Evolutionary conservation across 495 filamentous ascomycete species (phyloP), one percentile per base, ranked within the genome.

Genomic region (Lichina pygmaea): DNA sequence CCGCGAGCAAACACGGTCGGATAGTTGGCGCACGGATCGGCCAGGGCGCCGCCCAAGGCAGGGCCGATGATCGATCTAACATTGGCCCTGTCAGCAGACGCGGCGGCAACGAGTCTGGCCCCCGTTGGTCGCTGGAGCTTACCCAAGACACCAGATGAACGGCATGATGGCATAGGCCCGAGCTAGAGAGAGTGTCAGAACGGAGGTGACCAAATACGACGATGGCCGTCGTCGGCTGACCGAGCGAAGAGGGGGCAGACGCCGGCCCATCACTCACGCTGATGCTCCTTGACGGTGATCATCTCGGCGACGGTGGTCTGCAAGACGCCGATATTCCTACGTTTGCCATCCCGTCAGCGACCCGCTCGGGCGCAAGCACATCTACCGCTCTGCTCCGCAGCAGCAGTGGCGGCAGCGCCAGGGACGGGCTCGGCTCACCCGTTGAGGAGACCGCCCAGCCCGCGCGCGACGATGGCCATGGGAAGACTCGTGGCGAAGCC

Each of bases 91-190:
- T 36, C 32, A 17, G 31, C 43, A 15, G 24, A 24, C 24, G 24
- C 24, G 24, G 24, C 24, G 24, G 24, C 24, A 24, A 24, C 24
- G 24, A 24, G 24, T 24, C 1, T 32, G 39, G 15, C 46, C 9
- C 33, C n/a, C 15, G n/a, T 9, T 15, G 15, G 24, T n/a, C 12
- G 34, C 15, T 17, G 10, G 34, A 9, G 57, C 66, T 54, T 59
- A 79, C 75, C 89, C 89, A 51, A 97, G 61, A 57, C 85, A 94
- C 91, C 91, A 97, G 31, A 94, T 77, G 52, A 93, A 81, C 2
- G 89, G 89, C 89, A 97, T 93, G 54, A 97, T 83, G 7, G 89
- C 76, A 60, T 85, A 99, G 41, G 85, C 91, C 41, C 77, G 80
- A 46, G 83, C 79, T 82, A 36, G 24, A 12, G 33, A 17, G 15